A percentile compares a stretch with the other conserved stretches of the same genome.
Evolutionary conservation across 441 rosid species (phyloP).

Genomic region (Adansonia grandidieri): DNA sequence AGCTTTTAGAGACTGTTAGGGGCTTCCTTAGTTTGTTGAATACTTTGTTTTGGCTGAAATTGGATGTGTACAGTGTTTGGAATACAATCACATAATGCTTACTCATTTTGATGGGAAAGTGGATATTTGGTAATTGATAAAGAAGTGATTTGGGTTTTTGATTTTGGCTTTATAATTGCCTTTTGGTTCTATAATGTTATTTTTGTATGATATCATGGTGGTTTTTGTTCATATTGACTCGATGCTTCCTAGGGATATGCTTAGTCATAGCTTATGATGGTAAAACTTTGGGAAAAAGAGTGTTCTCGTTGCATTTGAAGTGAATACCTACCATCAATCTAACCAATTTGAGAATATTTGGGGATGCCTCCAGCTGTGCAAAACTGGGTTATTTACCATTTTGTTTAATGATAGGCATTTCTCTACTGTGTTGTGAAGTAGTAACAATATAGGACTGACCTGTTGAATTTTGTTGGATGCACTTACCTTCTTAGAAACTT

Average conservation of each 20-base stretch:
- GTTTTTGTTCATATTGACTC: not conserved
- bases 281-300: not conserved
- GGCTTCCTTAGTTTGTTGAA: not conserved
- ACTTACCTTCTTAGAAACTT: too few species aligned
- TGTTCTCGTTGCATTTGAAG: not conserved
- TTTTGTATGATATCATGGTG: not conserved
- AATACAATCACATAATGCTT: conserved; percentile 7
- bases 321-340: not conserved
- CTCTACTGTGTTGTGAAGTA: too few species aligned
- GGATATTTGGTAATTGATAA: not conserved
- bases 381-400: too few species aligned
- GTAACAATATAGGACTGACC: too few species aligned
- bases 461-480: too few species aligned
- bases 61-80: not conserved
- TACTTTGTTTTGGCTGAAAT: not conserved
- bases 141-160: not conserved
- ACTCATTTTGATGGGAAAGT: not conserved
- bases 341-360: too few species aligned
- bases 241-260: not conserved
- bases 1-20: conserved; percentile 1
- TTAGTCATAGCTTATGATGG: not conserved
- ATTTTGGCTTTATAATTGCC: not conserved
- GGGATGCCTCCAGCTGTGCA: too few species aligned
- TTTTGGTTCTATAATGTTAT: not conserved
- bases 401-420: too few species aligned